Evolutionary conservation across 1,284 basidiomycete genomes (phyloP).

Genomic region (Heterobasidion irregulare): DNA sequence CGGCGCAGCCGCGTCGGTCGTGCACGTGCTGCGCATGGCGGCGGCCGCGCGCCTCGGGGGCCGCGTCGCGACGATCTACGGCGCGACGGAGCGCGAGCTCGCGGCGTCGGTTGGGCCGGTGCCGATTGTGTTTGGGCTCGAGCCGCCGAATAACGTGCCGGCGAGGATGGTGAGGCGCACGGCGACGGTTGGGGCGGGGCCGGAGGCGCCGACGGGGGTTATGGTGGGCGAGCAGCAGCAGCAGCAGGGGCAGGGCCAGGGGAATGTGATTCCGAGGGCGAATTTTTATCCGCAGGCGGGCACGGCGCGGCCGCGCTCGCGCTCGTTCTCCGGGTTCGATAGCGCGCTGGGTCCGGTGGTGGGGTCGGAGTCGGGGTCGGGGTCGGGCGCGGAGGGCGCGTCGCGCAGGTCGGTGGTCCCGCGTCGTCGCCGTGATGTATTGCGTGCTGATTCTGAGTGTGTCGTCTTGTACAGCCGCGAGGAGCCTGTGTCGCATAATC

Average conservation of each 20-base stretch:
- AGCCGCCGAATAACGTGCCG: slow-evolving; percentile 36
- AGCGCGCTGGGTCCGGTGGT: too few relatives aligned
- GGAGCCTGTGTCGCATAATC: too few relatives aligned
- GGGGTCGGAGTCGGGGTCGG: too few relatives aligned
- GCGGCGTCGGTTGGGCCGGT: slow-evolving; percentile 48
- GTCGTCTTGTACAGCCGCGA: too few relatives aligned
- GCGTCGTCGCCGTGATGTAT: too few relatives aligned
- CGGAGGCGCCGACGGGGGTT: background rate
- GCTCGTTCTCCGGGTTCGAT: slow-evolving; percentile 68
- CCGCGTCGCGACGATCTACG: slow-evolving; percentile 51
- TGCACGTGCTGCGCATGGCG: slow-evolving; percentile 24
- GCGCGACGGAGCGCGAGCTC: slow-evolving; percentile 47
- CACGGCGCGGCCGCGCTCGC: slow-evolving; percentile 50
- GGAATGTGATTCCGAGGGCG: slow-evolving; percentile 37
- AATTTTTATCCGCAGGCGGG: slow-evolving; percentile 54
- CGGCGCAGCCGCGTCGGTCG: slow-evolving; percentile 15
- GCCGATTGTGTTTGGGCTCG: slow-evolving; percentile 53
- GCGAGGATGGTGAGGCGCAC: slow-evolving; percentile 11
- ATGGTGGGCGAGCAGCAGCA: background rate
- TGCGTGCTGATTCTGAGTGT: too few relatives aligned
- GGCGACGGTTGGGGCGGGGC: background rate
- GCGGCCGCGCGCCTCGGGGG: slow-evolving; percentile 15
- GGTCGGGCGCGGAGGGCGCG: slow-evolving; percentile 13
- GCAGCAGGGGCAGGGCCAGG: background rate
- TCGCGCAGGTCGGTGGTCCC: background rate